Percentiles rank a stretch among this genome's conserved stretches.
phyloP scores from a whole-genome alignment of 176 grass and related monocot genomes.

The Bothriochloa decipiens region DNA sequence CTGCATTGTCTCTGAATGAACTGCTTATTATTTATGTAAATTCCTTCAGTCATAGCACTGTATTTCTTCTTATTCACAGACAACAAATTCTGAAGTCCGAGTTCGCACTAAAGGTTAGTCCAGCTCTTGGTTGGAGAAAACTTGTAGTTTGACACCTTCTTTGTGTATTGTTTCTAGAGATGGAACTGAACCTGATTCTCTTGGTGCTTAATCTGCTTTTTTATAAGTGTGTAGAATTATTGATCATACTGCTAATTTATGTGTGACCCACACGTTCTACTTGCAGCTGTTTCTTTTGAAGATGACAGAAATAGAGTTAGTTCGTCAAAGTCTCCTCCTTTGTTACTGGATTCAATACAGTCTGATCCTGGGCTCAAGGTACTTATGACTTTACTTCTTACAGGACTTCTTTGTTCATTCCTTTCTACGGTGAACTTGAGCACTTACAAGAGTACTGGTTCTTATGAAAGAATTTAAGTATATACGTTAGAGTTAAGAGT shows the following conservation, averaged over 20 bases:
- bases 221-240: slow-evolving; percentile 15
- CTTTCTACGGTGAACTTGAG: slow-evolving; percentile 8
- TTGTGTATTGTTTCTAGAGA: slow-evolving; percentile 10
- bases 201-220: slow-evolving; percentile 25
- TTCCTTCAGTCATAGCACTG: background rate
- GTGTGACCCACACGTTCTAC: slow-evolving; percentile 20
- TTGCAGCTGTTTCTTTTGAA: slow-evolving; percentile 70
- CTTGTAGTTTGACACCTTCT: slow-evolving; percentile 5
- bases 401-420: background rate
- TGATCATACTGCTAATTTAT: background rate
- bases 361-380: slow-evolving; percentile 43
- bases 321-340: slow-evolving; percentile 32
- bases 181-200: slow-evolving; percentile 14
- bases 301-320: slow-evolving; percentile 39
- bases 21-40: background rate
- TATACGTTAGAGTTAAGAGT: background rate
- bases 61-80: slow-evolving; percentile 45
- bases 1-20: slow-evolving; percentile 38
- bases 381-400: slow-evolving; percentile 21
- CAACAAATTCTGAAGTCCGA: slow-evolving; percentile 44
- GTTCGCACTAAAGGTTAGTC: slow-evolving; percentile 50
- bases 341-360: slow-evolving; percentile 32
- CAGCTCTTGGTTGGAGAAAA: slow-evolving; percentile 17
- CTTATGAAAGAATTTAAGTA: background rate
- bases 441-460: background rate